Evolutionary conservation across 192 early-diverging fungal genomes (phyloP).

Genomic region (Rhizophagus clarus): DNA sequence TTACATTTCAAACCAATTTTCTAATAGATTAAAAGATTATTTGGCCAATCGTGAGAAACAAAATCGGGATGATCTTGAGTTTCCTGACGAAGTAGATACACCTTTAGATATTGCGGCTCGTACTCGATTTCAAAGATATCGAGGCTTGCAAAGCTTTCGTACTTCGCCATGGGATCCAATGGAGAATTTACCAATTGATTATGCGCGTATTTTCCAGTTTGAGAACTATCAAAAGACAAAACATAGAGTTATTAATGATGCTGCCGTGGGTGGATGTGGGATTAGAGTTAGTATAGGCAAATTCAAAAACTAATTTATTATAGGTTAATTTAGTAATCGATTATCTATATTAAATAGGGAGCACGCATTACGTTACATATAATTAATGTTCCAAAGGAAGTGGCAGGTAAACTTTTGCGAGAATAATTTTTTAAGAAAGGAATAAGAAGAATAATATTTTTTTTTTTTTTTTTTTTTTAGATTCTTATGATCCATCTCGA

Average conservation of each 20-base stretch:
- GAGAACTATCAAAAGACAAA: conserved; percentile 85
- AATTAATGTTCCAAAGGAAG: conserved; percentile 64
- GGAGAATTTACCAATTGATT: conserved; percentile 97
- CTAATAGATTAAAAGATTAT: conserved; percentile 51
- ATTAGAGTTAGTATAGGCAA: neutral
- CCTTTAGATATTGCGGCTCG: conserved; percentile 83
- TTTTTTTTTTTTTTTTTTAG: conserved; percentile 35
- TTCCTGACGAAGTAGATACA: conserved; percentile 98
- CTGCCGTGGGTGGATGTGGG: conserved; percentile 40
- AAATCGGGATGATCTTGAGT: conserved; percentile 77
- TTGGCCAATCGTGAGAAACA: conserved; percentile 63
- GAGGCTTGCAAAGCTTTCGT: conserved; percentile 92
- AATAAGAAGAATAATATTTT: neutral
- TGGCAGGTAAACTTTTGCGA: conserved; percentile 41
- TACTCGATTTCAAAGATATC: conserved; percentile 88
- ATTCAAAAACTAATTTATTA: neutral
- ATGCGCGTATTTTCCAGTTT: conserved; percentile 95
- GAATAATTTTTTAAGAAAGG: neutral
- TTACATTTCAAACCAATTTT: neutral
- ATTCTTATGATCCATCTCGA: conserved; percentile 48
- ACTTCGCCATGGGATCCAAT: conserved; percentile 98
- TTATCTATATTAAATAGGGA: conserved; percentile 42
- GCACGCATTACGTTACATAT: conserved; percentile 74
- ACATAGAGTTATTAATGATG: conserved; percentile 66
- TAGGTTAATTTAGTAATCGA: neutral